phyloP scores from a whole-genome alignment of 2,329 filamentous ascomycete genomes.

The Pseudocercospora fijiensis region DNA sequence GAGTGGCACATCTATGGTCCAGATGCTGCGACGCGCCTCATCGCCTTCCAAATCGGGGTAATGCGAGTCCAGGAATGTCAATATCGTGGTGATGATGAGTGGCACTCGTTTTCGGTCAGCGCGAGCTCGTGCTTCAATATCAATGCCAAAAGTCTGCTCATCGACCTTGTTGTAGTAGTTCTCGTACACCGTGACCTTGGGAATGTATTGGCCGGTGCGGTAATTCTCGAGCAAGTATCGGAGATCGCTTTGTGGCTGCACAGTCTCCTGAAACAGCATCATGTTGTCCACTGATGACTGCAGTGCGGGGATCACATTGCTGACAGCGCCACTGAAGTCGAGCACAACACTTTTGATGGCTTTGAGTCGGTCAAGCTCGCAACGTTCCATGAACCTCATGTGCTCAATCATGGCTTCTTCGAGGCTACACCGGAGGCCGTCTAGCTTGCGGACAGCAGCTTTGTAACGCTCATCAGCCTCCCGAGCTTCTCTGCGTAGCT shows the following conservation, averaged over 20 bases:
- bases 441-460: conserved; percentile 76
- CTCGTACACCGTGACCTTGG: conserved; percentile 89
- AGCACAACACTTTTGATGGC: conserved; percentile 97
- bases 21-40: conserved; percentile 85
- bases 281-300: conserved; percentile 97
- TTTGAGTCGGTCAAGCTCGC: conserved; percentile 91
- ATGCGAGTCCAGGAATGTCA: conserved; percentile 93
- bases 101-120: conserved; percentile 96
- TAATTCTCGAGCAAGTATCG: conserved; percentile 96
- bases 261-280: conserved; percentile 98
- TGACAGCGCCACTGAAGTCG: conserved; percentile 94
- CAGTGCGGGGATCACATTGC: conserved; percentile 94
- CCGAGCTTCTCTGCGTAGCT: conserved; percentile 79
- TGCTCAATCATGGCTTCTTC: conserved; percentile 93
- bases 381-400: conserved; percentile 93
- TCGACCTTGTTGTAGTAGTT: conserved; percentile 99
- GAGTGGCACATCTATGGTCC: conserved; percentile 89
- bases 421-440: conserved; percentile 87
- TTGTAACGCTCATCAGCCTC: conserved; percentile 96
- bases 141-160: conserved; percentile 95
- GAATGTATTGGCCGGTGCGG: conserved; percentile 87
- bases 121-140: conserved; percentile 89
- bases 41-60: conserved; percentile 98
- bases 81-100: conserved; percentile 82
- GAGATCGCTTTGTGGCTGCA: conserved; percentile 88